These are phyloP conservation scores for Sphagnum magellanicum DNA, from an alignment of 228 moss, liverwort and hornwort genomes.

Conservation along the genomic window DNA sequence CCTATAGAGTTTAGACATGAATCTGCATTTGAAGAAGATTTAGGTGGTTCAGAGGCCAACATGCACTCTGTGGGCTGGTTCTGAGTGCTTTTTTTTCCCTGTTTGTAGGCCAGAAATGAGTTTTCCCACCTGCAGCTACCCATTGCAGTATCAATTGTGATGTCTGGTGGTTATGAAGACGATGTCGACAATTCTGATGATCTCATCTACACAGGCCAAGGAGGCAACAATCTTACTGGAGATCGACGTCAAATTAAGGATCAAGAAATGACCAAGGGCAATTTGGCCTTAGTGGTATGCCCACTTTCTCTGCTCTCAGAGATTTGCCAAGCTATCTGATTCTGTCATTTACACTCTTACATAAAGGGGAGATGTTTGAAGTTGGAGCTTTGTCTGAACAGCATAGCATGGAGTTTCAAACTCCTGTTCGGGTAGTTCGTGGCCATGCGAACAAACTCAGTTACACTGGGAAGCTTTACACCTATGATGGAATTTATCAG, in stretches of 20 bases:
- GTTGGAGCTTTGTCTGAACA: conserved; percentile 12
- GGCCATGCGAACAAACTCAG: conserved; percentile 52
- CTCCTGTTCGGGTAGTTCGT: conserved; percentile 53
- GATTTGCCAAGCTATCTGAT: no score
- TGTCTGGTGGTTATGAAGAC: conserved; percentile 69
- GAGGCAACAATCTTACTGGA: conserved; percentile 55
- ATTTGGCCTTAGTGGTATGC: conserved; percentile 47
- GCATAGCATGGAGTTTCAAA: conserved; percentile 42
- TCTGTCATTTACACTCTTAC: background rate
- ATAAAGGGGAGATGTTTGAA: background rate
- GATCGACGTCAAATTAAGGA: conserved; percentile 47
- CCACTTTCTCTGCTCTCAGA: background rate
- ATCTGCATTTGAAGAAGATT: no score
- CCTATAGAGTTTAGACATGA: no score
- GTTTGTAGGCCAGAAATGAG: no score
- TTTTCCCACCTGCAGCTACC: conserved; percentile 18
- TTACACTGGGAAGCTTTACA: conserved; percentile 58
- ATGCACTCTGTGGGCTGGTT: no score
- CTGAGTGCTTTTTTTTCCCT: no score
- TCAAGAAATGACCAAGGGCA: conserved; percentile 55
- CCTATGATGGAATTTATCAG: conserved; percentile 55
- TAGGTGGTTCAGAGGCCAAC: no score
- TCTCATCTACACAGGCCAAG: conserved; percentile 60
- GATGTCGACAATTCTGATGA: conserved; percentile 61
- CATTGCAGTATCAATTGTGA: conserved; percentile 42